A percentile compares a stretch with the other conserved stretches of the same genome.
These are phyloP conservation scores for Sporothrix globosa DNA, from an alignment of 2,329 filamentous ascomycete species.

Conservation along the genomic window DNA sequence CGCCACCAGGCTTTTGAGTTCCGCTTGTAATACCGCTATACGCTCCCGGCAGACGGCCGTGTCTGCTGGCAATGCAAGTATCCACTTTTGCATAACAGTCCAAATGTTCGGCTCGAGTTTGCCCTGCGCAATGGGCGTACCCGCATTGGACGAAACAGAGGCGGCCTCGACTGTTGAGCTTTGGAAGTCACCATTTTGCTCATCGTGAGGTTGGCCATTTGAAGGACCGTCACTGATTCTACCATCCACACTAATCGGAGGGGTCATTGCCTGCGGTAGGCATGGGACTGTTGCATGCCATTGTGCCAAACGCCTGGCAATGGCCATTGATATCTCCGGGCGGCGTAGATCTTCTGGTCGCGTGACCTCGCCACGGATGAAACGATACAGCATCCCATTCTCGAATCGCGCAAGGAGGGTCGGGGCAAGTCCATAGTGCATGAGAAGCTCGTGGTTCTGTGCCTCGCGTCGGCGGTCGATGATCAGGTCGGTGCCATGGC, in stretches of 20 bases:
- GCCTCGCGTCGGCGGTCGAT: slow-evolving; percentile 91
- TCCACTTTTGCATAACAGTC: slow-evolving; percentile 97
- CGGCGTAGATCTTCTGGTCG: slow-evolving; percentile 77
- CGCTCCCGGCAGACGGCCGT: slow-evolving; percentile 71
- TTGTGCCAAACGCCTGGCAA: slow-evolving; percentile 82
- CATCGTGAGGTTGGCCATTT: slow-evolving; percentile 33
- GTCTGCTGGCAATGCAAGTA: slow-evolving; percentile 75
- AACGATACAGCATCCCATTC: slow-evolving; percentile 95
- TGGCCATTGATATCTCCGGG: slow-evolving; percentile 75
- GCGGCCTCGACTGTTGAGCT: slow-evolving; percentile 14
- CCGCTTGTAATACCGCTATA: slow-evolving; percentile 69
- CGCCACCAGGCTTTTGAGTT: slow-evolving; percentile 70
- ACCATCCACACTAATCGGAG: slow-evolving; percentile 14
- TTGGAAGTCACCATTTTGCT: slow-evolving; percentile 42
- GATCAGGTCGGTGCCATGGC: slow-evolving; percentile 88
- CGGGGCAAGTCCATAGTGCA: slow-evolving; percentile 80
- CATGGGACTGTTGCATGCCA: slow-evolving; percentile 82
- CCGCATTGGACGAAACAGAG: slow-evolving; percentile 43
- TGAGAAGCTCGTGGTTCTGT: slow-evolving; percentile 82
- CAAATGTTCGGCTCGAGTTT: slow-evolving; percentile 85
- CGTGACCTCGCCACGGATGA: slow-evolving; percentile 79
- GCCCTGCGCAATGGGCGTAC: slow-evolving; percentile 61
- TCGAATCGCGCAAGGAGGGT: slow-evolving; percentile 87
- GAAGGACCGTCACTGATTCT: slow-evolving; percentile 15
- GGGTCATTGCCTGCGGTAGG: slow-evolving; percentile 43